Conservation (phyloP, 345 rosid genomes). For the Gossypium bickii region DNA sequence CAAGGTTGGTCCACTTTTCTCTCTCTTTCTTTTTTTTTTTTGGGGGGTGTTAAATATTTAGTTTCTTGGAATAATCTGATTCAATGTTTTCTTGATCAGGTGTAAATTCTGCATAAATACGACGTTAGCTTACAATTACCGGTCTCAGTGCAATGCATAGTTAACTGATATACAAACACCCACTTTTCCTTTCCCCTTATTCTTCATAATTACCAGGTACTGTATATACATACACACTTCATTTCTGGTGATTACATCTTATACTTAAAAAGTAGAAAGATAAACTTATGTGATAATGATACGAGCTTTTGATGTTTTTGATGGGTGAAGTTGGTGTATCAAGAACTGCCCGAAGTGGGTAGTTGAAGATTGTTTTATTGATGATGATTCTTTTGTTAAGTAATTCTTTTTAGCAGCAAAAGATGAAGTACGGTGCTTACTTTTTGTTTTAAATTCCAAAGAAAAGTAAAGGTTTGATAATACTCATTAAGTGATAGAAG, state of each 20-base stretch:
- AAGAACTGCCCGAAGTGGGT: constrained; percentile 35
- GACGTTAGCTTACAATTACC: constrained; percentile 12
- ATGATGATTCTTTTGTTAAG: constrained; percentile 45
- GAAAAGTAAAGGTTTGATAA: constrained; percentile 20
- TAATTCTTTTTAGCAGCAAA: not conserved
- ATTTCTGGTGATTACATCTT: constrained; percentile 10
- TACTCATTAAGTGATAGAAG: constrained; percentile 27
- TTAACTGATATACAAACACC: constrained; percentile 14
- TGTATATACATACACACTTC: not conserved
- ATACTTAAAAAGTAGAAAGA: not conserved
- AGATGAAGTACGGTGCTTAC: constrained; percentile 28
- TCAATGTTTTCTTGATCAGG: constrained; percentile 39
- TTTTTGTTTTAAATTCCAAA: constrained; percentile 25
- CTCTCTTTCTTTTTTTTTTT: constrained; percentile 20
- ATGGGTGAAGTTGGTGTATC: constrained; percentile 32
- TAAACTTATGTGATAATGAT: constrained; percentile 14
- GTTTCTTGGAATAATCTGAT: constrained; percentile 22
- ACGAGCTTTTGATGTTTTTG: constrained; percentile 15
- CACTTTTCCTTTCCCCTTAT: constrained; percentile 10
- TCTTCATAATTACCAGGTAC: constrained; percentile 30
- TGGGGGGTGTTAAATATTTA: not conserved
- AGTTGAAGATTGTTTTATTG: constrained; percentile 34
- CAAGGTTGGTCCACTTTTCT: constrained; percentile 50
- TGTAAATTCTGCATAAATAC: constrained; percentile 35
- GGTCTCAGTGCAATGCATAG: too few species aligned